Conservation (phyloP, 108 stramenopile genomes). For the Seminavis robusta region DNA sequence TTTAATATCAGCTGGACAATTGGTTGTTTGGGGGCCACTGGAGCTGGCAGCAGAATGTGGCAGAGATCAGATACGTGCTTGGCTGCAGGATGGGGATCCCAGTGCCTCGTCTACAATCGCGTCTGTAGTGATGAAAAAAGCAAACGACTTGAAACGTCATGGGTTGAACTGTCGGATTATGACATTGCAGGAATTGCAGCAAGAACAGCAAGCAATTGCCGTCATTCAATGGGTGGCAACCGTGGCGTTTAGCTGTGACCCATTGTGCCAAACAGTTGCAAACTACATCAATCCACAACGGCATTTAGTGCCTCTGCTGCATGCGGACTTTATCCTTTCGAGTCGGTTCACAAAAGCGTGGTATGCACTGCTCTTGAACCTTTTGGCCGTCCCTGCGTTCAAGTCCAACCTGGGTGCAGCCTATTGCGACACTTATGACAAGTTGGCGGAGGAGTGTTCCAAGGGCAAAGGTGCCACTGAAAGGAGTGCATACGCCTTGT, state of each 20-base stretch:
- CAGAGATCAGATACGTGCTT: conserved; percentile 43
- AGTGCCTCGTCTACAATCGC: conserved; percentile 54
- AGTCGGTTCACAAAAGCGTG: conserved; percentile 59
- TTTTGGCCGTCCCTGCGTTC: conserved; percentile 90
- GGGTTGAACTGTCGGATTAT: conserved; percentile 65
- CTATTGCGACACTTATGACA: conserved; percentile 84
- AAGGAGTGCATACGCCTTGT: conserved; percentile 71
- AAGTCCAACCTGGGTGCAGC: conserved; percentile 84
- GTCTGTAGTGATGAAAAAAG: conserved; percentile 56
- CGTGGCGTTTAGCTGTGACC: conserved; percentile 70
- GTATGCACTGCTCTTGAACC: conserved; percentile 85
- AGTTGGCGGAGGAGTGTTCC: conserved; percentile 73
- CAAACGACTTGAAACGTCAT: conserved; percentile 33
- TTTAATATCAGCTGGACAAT: conserved; percentile 58
- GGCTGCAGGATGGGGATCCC: conserved; percentile 76
- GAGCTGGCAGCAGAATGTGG: conserved; percentile 67
- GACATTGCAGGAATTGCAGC: conserved; percentile 51
- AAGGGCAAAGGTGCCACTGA: conserved; percentile 85
- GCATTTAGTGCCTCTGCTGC: conserved; percentile 60
- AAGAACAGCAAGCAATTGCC: conserved; percentile 68
- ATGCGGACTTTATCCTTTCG: conserved; percentile 70
- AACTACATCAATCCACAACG: conserved; percentile 39
- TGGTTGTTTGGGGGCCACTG: conserved; percentile 76
- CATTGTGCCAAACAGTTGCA: conserved; percentile 61
- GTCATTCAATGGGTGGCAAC: conserved; percentile 61